phyloP scores from a whole-genome alignment of 805 yeast genomes.

The Kregervanrija fluxuum region DNA sequence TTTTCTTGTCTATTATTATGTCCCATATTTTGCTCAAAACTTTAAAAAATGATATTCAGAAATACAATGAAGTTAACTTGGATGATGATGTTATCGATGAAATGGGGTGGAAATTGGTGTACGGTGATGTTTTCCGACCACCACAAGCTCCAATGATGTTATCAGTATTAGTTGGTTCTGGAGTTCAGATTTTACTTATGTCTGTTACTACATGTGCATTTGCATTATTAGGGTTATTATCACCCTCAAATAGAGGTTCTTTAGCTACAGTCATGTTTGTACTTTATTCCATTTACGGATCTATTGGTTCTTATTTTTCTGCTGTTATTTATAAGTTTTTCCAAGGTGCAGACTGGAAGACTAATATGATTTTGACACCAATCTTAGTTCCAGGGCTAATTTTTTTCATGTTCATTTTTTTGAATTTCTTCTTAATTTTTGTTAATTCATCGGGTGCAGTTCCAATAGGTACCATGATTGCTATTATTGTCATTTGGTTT shows the following conservation, averaged over 20 bases:
- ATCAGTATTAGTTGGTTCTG: constrained; percentile 82
- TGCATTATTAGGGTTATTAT: constrained; percentile 82
- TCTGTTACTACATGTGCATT: constrained; percentile 62
- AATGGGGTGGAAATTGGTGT: constrained; percentile 93
- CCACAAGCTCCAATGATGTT: constrained; percentile 66
- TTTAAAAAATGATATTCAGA: constrained; percentile 74
- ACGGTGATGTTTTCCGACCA: constrained; percentile 90
- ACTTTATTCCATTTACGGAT: constrained; percentile 72
- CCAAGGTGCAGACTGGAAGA: constrained; percentile 89
- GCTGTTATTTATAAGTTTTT: constrained; percentile 80
- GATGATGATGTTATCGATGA: constrained; percentile 87
- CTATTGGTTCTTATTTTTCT: constrained; percentile 81
- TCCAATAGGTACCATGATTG: constrained; percentile 84
- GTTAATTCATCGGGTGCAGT: constrained; percentile 89
- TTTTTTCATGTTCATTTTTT: constrained; percentile 53
- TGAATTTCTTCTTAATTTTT: constrained; percentile 76
- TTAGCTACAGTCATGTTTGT: constrained; percentile 85
- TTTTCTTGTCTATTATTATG: constrained; percentile 69
- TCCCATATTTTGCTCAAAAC: constrained; percentile 74
- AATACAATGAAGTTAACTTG: constrained; percentile 82
- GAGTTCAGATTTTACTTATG: constrained; percentile 79
- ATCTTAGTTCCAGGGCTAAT: constrained; percentile 74
- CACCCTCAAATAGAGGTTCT: constrained; percentile 94
- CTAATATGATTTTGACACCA: constrained; percentile 79
- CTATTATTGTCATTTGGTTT: constrained; percentile 79